These are phyloP conservation scores for Ophiostoma montium DNA, from an alignment of 2,329 filamentous ascomycete species.

Conservation along the genomic window DNA sequence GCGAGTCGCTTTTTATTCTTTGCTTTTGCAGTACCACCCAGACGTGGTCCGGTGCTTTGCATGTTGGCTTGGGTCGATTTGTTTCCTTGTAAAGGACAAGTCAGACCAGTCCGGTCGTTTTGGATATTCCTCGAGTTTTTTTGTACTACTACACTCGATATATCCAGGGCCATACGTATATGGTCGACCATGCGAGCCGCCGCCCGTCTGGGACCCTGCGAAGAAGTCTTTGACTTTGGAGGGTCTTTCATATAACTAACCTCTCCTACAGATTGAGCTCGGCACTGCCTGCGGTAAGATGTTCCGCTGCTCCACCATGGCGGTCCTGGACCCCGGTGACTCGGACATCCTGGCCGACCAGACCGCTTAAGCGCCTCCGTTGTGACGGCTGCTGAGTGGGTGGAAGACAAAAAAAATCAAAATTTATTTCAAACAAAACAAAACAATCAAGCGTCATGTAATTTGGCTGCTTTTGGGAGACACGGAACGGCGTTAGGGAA, in stretches of 20 bases:
- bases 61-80: neutral
- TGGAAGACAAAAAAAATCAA: neutral
- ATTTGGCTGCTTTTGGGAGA: slow-evolving; percentile 9
- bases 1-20: neutral
- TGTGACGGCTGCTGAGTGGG: neutral
- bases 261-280: slow-evolving; percentile 69
- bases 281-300: slow-evolving; percentile 98
- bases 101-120: neutral
- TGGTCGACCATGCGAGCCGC: too few species aligned
- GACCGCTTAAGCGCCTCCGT: slow-evolving; percentile 35
- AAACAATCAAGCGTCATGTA: neutral
- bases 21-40: slow-evolving; percentile 2
- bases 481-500: slow-evolving; percentile 28
- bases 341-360: slow-evolving; percentile 88
- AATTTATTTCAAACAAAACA: slow-evolving; percentile 3
- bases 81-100: neutral
- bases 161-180: too few species aligned
- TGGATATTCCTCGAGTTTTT: too few species aligned
- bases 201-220: slow-evolving; percentile 52
- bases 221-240: slow-evolving; percentile 91
- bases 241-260: slow-evolving; percentile 54
- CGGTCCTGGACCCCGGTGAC: slow-evolving; percentile 93
- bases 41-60: slow-evolving; percentile 1
- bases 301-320: slow-evolving; percentile 93
- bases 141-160: too few species aligned